A percentile compares a stretch with the other conserved stretches of the same genome.
These are phyloP conservation scores for Naganishia randhawae DNA, from an alignment of 768 basidiomycete genomes.

Conservation along the genomic window DNA sequence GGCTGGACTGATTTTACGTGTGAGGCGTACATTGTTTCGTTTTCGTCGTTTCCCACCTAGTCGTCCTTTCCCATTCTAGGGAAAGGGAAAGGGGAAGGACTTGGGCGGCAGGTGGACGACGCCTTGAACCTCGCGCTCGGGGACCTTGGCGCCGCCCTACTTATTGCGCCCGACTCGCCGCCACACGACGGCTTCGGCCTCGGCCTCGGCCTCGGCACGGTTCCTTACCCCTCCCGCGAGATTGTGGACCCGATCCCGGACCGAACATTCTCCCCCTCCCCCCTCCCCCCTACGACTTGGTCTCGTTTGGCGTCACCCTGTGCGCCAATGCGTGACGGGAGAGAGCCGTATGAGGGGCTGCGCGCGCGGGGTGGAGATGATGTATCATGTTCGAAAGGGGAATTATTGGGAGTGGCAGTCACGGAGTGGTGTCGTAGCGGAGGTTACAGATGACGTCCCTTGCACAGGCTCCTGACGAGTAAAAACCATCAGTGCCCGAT, in stretches of 20 bases:
- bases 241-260: slow-evolving; percentile 48
- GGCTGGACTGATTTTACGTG: too few species aligned
- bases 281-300: slow-evolving; percentile 53
- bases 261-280: slow-evolving; percentile 48
- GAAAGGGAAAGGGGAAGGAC: too few species aligned
- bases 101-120: slow-evolving; percentile 36
- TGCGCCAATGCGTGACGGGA: slow-evolving; percentile 50
- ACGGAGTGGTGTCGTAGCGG: slow-evolving; percentile 38
- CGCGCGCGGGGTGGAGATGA: slow-evolving; percentile 51
- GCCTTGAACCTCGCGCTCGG: slow-evolving; percentile 49
- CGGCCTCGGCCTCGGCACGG: slow-evolving; percentile 53
- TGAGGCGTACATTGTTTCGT: too few species aligned
- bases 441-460: slow-evolving; percentile 31
- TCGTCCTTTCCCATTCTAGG: too few species aligned
- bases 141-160: slow-evolving; percentile 53
- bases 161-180: slow-evolving; percentile 39
- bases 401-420: slow-evolving; percentile 53
- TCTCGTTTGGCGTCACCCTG: slow-evolving; percentile 53
- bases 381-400: slow-evolving; percentile 50
- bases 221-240: slow-evolving; percentile 53
- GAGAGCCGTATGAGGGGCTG: slow-evolving; percentile 51
- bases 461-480: not conserved
- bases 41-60: too few species aligned
- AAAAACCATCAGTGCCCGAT: not conserved
- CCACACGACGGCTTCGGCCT: slow-evolving; percentile 52